Evolutionary conservation across 192 early-diverging fungal genomes (phyloP).

Genomic region (Glomus cerebriforme): DNA sequence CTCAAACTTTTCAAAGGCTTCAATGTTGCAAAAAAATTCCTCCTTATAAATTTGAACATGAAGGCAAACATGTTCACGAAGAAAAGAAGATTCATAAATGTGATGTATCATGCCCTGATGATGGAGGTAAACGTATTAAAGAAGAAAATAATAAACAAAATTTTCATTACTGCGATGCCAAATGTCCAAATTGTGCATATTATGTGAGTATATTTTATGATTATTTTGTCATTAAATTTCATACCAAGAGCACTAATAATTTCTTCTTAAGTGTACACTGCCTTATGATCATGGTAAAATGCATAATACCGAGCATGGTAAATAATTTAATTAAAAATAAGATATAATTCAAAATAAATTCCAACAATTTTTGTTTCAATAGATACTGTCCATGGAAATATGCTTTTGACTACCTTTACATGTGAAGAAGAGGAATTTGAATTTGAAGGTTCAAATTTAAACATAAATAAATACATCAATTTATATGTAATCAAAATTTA

Average conservation of each 20-base stretch:
- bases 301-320: constrained; percentile 40
- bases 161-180: constrained; percentile 24
- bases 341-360: not conserved
- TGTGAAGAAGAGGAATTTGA: constrained; percentile 41
- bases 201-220: constrained; percentile 12
- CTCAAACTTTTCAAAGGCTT: constrained; percentile 34
- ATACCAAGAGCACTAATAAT: not conserved
- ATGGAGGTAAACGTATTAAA: constrained; percentile 16
- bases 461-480: not conserved
- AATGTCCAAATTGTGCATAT: constrained; percentile 29
- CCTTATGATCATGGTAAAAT: constrained; percentile 33
- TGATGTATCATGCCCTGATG: constrained; percentile 36
- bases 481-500: not conserved
- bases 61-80: constrained; percentile 37
- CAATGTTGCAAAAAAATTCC: constrained; percentile 41
- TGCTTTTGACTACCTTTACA: constrained; percentile 39
- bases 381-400: constrained; percentile 40
- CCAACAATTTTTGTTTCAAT: not conserved
- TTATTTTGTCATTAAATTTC: not conserved
- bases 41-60: constrained; percentile 35
- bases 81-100: constrained; percentile 35
- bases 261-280: constrained; percentile 33
- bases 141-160: constrained; percentile 17
- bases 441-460: constrained; percentile 18
- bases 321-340: not conserved